Evolutionary conservation across 441 rosid genomes (phyloP), one percentile per base, ranked within the genome.

Genomic region (Mallotus japonicus): DNA sequence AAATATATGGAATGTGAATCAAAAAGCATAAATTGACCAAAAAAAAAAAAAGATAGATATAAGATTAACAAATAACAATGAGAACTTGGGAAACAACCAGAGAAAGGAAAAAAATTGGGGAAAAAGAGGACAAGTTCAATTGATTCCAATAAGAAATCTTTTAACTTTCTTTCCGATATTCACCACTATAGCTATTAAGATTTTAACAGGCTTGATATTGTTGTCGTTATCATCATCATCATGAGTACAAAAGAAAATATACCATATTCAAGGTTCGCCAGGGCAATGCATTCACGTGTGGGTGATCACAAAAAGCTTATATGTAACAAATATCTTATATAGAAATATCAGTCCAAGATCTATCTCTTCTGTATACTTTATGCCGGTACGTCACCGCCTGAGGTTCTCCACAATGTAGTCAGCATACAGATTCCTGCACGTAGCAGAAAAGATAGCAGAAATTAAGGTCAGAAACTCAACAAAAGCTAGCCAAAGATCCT

Each of bases 371-470:
- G 32, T 28, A 28, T 28, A 28, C 10, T 15, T 49, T 13, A n/a
- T 37, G 61, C 44, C 34, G 10, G 62, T 56, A 67, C 56, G 42
- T 76, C 88, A 95, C 82, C 95, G 86, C 87, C 99, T 90, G 77
- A 95, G 82, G 85, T 88, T 90, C 87, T 95, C 98, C 78, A 95
- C 90, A 0, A 95, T 89, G 81, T 95, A 95, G 76, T 90, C 95
- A 0, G 96, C 97, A 73, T 95, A 95, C 0, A 95, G 91, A 79
- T 90, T 80, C 98, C 98, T 92, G 64, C 82, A 82, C 20, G 28
- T 24, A 64, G 63, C 73, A 75, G 50, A 74, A 66, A 56, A 63
- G 16, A 37, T 4, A 2, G 49, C 24, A 55, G 32, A 17, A 56
- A 42, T 37, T 58, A 24, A 77, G 47, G 67, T 6, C 51, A 44